Evolutionary conservation across 495 filamentous ascomycete species (phyloP).

Genomic region (Penicillium dipodomyicola): DNA sequence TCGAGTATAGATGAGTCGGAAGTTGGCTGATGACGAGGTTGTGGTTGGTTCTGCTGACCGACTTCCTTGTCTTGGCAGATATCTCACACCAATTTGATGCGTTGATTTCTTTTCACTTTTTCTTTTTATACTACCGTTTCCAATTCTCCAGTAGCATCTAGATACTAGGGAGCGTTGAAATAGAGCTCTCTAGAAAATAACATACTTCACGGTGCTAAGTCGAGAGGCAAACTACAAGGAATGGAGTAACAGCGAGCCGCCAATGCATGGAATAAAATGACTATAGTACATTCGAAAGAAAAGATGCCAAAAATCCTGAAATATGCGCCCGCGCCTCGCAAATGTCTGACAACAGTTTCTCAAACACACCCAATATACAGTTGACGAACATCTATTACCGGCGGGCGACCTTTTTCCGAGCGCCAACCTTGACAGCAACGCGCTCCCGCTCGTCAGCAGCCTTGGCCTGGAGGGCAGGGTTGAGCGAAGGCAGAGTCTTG

Average conservation of each 20-base stretch:
- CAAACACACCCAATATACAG: constrained; percentile 30
- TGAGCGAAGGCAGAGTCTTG: constrained; percentile 35
- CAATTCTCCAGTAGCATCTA: not conserved
- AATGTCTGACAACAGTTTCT: constrained; percentile 33
- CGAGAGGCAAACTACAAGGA: not conserved
- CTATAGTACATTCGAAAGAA: constrained; percentile 44
- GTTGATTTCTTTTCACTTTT: not conserved
- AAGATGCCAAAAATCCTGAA: constrained; percentile 31
- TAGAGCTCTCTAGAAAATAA: not conserved
- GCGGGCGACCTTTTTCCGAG: constrained; percentile 31
- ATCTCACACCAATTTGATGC: not conserved
- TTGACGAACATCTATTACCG: constrained; percentile 23
- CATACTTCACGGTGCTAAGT: not conserved
- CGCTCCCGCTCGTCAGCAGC: constrained; percentile 40
- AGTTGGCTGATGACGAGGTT: not conserved
- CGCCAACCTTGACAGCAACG: constrained; percentile 37
- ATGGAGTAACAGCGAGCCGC: constrained; percentile 23
- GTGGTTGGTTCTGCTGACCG: not conserved
- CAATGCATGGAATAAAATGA: constrained; percentile 32
- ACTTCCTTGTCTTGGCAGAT: not conserved
- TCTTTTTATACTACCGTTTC: not conserved
- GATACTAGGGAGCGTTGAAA: not conserved
- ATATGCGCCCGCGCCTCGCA: constrained; percentile 41
- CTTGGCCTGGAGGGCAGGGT: constrained; percentile 33
- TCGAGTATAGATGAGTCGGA: not conserved